Percentiles rank a stretch among this genome's conserved stretches.
Conservation (phyloP, 2,329 filamentous ascomycete genomes). For the Myriosclerotinia curreyana region DNA sequence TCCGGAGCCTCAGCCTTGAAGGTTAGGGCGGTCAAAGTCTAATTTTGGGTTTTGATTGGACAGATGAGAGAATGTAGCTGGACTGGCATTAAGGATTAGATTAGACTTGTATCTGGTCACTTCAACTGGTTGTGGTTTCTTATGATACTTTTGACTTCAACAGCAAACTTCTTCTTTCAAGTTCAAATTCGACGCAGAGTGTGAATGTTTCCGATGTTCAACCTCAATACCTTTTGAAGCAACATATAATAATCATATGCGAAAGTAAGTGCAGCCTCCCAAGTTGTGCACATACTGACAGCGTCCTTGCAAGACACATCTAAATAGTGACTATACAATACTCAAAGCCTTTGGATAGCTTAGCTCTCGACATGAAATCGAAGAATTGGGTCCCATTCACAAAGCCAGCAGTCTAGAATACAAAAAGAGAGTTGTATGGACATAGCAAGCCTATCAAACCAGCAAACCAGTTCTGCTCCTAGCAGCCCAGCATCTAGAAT, state of each 20-base stretch:
- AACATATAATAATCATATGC: not conserved
- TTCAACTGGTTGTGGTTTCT: not conserved
- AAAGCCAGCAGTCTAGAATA: too few relatives aligned
- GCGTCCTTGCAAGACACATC: not conserved
- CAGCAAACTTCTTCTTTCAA: not conserved
- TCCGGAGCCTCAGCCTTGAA: not conserved
- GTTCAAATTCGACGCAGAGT: not conserved
- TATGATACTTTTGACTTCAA: not conserved
- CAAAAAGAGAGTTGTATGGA: fast-evolving
- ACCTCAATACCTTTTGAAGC: too few relatives aligned
- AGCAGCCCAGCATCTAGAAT: not conserved
- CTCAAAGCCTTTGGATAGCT: not conserved
- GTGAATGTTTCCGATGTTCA: too few relatives aligned
- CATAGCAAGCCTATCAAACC: not conserved
- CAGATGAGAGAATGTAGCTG: not conserved
- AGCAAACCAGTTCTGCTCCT: not conserved
- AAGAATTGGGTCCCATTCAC: not conserved
- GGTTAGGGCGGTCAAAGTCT: not conserved
- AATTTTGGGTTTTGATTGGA: not conserved
- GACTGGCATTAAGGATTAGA: not conserved
- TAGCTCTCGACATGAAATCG: not conserved
- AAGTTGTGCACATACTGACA: not conserved
- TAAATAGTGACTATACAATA: not conserved
- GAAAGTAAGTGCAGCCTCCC: not conserved
- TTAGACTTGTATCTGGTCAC: not conserved